Evolutionary conservation across 495 filamentous ascomycete genomes (phyloP), one percentile per base, ranked within the genome.

Genomic region (Daldinia caldariorum): DNA sequence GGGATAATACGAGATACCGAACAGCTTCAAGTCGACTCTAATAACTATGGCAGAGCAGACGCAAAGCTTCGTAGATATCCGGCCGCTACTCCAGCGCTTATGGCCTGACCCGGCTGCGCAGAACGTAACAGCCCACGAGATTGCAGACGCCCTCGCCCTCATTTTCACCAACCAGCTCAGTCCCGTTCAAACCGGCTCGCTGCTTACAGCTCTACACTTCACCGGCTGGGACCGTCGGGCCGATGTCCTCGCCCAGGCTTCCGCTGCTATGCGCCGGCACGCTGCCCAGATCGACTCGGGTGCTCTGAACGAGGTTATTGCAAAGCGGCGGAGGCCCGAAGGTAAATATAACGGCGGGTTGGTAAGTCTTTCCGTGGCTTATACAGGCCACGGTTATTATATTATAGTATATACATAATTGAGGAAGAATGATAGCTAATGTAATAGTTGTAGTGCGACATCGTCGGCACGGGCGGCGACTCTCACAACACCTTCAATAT

Each of bases 401-500:
- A 47, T n/a, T n/a, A n/a, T n/a, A n/a, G n/a, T n/a, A 0, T 34
- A 53, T n/a, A 39, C 45, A 22, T 68, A 67, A 35, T 10, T 10
- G 6, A 59, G 61, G 45, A 54, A 47, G 37, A 54, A 37, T 37
- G 10, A 63, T n/a, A 57, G 32, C 47, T 37, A 20, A 41, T 26
- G 20, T 8, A 49, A 3, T 14, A 26, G 26, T 26, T 45, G 55
- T 67, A 94, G 90, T 94, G 94, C 79, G 96, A 99, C 78, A 97
- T 99, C 73, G 96, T 98, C 50, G 96, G 96, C 73, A 99, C 96
- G 13, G 96, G 96, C 56, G 96, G 96, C 75, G 95, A 98, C 81
- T 90, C 91, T 35, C 93, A 97, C 83, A 91, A 93, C 77, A 99
- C 96, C 18, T 98, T 97, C 88, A 99, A 99, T 78, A 92, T 99